Conservation (phyloP, 2,329 filamentous ascomycete genomes). For the Aspergillus puulaauensis region DNA sequence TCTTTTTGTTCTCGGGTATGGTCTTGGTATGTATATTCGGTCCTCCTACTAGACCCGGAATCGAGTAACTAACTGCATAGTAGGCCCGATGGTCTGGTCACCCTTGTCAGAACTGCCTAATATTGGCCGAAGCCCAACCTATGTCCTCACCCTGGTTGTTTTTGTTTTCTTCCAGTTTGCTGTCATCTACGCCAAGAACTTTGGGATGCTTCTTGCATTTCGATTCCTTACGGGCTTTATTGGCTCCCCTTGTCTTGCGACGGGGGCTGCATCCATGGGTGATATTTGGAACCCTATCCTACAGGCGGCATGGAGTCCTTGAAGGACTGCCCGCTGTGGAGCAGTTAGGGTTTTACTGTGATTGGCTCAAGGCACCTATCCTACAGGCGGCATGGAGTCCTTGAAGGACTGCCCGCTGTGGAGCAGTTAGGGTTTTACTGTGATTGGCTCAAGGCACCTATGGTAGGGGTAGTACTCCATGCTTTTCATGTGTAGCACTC, state of each 20-base stretch:
- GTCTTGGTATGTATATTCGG: slow-evolving; percentile 44
- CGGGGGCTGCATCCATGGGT: slow-evolving; percentile 45
- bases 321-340: too few species aligned
- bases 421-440: too few species aligned
- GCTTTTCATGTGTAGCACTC: too few species aligned
- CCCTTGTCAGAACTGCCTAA: not conserved
- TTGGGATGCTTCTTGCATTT: slow-evolving; percentile 45
- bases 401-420: too few species aligned
- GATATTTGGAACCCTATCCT: slow-evolving; percentile 45
- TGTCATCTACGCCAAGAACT: not conserved
- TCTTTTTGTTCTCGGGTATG: not conserved
- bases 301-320: too few species aligned
- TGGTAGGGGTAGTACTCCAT: too few species aligned
- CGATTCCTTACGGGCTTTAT: slow-evolving; percentile 51
- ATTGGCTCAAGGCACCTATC: too few species aligned
- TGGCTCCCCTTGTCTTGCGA: slow-evolving; percentile 45
- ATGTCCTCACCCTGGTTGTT: not conserved
- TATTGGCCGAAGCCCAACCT: not conserved
- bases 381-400: too few species aligned
- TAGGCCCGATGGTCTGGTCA: not conserved
- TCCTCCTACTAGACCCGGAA: slow-evolving; percentile 42
- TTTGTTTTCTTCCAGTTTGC: not conserved
- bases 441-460: too few species aligned
- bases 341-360: too few species aligned
- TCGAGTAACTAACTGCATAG: slow-evolving; percentile 20